These are phyloP conservation scores for Aspergillus fumigatiaffinis DNA, from an alignment of 2,329 filamentous ascomycete species.

Conservation along the genomic window DNA sequence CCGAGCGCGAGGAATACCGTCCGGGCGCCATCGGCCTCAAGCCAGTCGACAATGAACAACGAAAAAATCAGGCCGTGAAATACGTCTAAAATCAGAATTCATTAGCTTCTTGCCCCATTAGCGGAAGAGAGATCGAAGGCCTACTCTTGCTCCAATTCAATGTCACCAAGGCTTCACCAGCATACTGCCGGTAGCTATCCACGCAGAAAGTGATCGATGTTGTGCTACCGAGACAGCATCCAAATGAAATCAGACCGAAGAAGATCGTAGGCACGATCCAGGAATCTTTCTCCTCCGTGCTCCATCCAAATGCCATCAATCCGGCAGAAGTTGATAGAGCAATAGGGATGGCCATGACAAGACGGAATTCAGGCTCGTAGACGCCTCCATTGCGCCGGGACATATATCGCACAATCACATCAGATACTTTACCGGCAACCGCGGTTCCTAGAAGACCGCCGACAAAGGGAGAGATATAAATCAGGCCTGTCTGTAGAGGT, in stretches of 20 bases:
- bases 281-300: constrained; percentile 64
- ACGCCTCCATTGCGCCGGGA: constrained; percentile 81
- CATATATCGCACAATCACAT: constrained; percentile 79
- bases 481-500: constrained; percentile 73
- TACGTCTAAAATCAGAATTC: constrained; percentile 51
- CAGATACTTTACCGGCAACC: constrained; percentile 82
- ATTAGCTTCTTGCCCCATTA: constrained; percentile 11
- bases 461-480: constrained; percentile 87
- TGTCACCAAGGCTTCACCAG: constrained; percentile 88
- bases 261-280: constrained; percentile 95
- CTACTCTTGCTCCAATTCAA: constrained; percentile 86
- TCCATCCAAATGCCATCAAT: constrained; percentile 97
- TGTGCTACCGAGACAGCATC: constrained; percentile 83
- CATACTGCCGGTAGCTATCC: constrained; percentile 89
- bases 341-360: constrained; percentile 82
- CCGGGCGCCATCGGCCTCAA: constrained; percentile 69
- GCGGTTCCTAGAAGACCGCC: constrained; percentile 87
- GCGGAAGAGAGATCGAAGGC: constrained; percentile 17
- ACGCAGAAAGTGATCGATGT: constrained; percentile 93
- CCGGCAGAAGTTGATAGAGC: constrained; percentile 74
- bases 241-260: constrained; percentile 88
- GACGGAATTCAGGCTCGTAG: constrained; percentile 90
- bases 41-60: constrained; percentile 82
- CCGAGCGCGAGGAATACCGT: constrained; percentile 78
- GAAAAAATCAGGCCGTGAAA: constrained; percentile 86